Base-by-base conservation (phyloP, 805 yeast genomes). In the Maudiozyma serrabonitensis region DNA sequence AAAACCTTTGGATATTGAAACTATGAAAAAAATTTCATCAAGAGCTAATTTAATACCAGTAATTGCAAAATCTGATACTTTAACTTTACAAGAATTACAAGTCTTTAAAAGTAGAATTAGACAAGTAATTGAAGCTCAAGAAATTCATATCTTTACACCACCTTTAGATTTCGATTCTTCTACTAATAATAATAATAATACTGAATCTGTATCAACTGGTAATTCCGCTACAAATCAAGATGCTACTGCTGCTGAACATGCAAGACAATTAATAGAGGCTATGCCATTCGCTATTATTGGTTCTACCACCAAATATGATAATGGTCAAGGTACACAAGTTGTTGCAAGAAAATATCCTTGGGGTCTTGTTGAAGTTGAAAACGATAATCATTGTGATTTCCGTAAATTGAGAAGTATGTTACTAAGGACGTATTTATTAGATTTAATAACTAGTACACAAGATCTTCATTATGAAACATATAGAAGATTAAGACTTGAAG, bases 261-360 rank as follows among this genome's bases (percentile, higher is more conserved):
- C 89, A 18, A 84, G 84, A 64, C 88, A 81, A 67, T 72, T 84
- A 63, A 84, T 84, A 61, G 90, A 82, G 61, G 73, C 85, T 25
- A 83, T 87, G 89, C 97, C 96, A 35, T 86, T 86, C 70, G 88
- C 95, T 3, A 69, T 89, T 13, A 78, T 85, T 64, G 90, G 91
- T 12, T 75, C 91, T 16, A 91, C 85, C 63, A 80, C 80, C 47
- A 82, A 81, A 60, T 75, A 76, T 51, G 86, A 82, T 57, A 71
- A 78, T 44, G 71, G 76, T 15, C 75, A 79, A 41, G 95, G 93
- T 31, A 70, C 74, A 50, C 69, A 73, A 53, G 83, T 86, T 21
- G 75, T 81, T 50, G 96, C 95, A 35, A 80, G 96, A 71, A 79
- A 81, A 65, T 87, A 87, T 63, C 93, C 93, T 54, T 87, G 95